These are phyloP conservation scores for Kuraishia molischiana DNA, from an alignment of 805 yeast genomes.

Conservation along the genomic window DNA sequence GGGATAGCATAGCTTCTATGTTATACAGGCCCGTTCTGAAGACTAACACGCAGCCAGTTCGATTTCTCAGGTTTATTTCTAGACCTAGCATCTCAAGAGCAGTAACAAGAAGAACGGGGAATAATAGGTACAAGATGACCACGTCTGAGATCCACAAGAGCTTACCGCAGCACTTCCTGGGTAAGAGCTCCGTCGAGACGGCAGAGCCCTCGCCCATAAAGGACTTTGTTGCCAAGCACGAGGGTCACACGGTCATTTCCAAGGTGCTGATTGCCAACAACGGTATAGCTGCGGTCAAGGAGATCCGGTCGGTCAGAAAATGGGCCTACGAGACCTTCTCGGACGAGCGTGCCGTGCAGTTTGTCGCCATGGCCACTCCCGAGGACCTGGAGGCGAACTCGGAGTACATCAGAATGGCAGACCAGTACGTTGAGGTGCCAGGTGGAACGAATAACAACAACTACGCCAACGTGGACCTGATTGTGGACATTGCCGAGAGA, in stretches of 20 bases:
- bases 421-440: slow-evolving; percentile 95
- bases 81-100: not conserved
- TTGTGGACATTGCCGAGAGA: slow-evolving; percentile 96
- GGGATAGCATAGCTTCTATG: not conserved
- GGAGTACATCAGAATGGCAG: slow-evolving; percentile 98
- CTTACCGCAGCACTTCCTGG: slow-evolving; percentile 70
- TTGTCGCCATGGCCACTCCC: slow-evolving; percentile 99
- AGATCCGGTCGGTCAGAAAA: slow-evolving; percentile 92
- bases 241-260: slow-evolving; percentile 92
- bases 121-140: too few relatives aligned
- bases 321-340: slow-evolving; percentile 99
- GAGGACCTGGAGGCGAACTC: slow-evolving; percentile 96
- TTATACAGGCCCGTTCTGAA: not conserved
- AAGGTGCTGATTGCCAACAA: slow-evolving; percentile 91
- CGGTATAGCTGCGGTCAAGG: slow-evolving; percentile 99
- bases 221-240: slow-evolving; percentile 75
- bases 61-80: not conserved
- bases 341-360: slow-evolving; percentile 85
- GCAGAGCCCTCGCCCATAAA: slow-evolving; percentile 76
- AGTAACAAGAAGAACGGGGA: not conserved
- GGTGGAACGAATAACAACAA: slow-evolving; percentile 99
- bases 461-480: slow-evolving; percentile 95
- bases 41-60: not conserved
- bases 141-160: slow-evolving; percentile 11
- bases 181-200: slow-evolving; percentile 64